Conservation (phyloP, 1,284 basidiomycete species). For the Grifola frondosa region DNA sequence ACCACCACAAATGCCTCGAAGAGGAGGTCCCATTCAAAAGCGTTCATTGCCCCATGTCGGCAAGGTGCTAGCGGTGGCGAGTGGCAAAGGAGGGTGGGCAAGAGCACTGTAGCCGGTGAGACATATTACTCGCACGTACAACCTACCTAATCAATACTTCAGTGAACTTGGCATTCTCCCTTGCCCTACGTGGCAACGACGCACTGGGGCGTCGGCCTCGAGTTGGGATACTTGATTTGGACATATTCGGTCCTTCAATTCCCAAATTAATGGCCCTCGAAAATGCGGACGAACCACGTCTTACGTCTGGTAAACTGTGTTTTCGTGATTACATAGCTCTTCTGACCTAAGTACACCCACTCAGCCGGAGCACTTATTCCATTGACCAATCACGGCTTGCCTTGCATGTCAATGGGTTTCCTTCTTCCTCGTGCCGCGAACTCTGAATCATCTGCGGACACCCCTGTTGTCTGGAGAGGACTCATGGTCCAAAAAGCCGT, state of each 20-base stretch:
- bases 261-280: constrained; percentile 94
- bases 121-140: constrained; percentile 2
- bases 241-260: constrained; percentile 96
- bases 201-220: constrained; percentile 41
- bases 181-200: constrained; percentile 48
- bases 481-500: constrained; percentile 99
- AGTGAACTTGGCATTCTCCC: constrained; percentile 85
- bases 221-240: constrained; percentile 90
- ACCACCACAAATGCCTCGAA: constrained; percentile 62
- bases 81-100: constrained; percentile 98
- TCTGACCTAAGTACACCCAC: constrained; percentile 3
- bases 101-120: constrained; percentile 89
- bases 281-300: constrained; percentile 73
- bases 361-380: constrained; percentile 81
- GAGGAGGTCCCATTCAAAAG: constrained; percentile 53
- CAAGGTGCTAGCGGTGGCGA: constrained; percentile 84
- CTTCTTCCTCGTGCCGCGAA: constrained; percentile 55
- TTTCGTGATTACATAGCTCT: neutral
- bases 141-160: constrained; percentile 3
- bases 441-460: constrained; percentile 54
- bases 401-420: constrained; percentile 98
- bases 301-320: constrained; percentile 64
- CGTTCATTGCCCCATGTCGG: constrained; percentile 65
- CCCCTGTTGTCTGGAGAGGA: constrained; percentile 92
- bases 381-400: constrained; percentile 85